Percentiles rank a stretch among this genome's conserved stretches.
These are phyloP conservation scores for Tremellales sp. DNA, from an alignment of 1,284 basidiomycete genomes.

Conservation along the genomic window DNA sequence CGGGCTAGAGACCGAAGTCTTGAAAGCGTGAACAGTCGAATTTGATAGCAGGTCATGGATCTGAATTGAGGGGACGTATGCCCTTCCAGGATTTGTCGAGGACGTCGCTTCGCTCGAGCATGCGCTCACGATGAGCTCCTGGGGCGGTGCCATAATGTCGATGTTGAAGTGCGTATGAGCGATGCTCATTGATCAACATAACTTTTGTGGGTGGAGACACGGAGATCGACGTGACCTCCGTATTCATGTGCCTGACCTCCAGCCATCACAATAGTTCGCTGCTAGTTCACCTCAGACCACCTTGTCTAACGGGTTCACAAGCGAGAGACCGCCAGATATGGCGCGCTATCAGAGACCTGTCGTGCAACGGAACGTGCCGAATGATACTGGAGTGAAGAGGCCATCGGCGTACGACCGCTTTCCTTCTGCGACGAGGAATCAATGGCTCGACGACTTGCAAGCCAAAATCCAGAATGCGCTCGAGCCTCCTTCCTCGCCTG, in stretches of 20 bases:
- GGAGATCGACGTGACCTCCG: slow-evolving; percentile 6
- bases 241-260: too few species aligned
- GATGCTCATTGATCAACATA: not conserved
- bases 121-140: slow-evolving; percentile 44
- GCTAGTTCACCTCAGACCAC: too few species aligned
- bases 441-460: slow-evolving; percentile 31
- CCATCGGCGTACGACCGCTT: slow-evolving; percentile 28
- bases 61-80: slow-evolving; percentile 43
- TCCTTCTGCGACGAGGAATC: slow-evolving; percentile 15
- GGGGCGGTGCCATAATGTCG: slow-evolving; percentile 15
- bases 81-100: slow-evolving; percentile 15
- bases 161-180: slow-evolving; percentile 10
- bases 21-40: slow-evolving; percentile 46
- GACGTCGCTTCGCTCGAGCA: slow-evolving; percentile 29
- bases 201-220: not conserved
- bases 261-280: too few species aligned
- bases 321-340: too few species aligned
- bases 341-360: too few species aligned
- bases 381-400: not conserved
- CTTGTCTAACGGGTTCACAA: too few species aligned
- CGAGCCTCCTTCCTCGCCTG: slow-evolving; percentile 16
- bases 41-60: slow-evolving; percentile 47
- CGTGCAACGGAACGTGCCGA: too few species aligned
- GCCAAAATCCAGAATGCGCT: slow-evolving; percentile 26
- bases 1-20: slow-evolving; percentile 36